Evolutionary conservation across 108 stramenopile species (phyloP).

Genomic region (Nannochloropsis oceanica): DNA sequence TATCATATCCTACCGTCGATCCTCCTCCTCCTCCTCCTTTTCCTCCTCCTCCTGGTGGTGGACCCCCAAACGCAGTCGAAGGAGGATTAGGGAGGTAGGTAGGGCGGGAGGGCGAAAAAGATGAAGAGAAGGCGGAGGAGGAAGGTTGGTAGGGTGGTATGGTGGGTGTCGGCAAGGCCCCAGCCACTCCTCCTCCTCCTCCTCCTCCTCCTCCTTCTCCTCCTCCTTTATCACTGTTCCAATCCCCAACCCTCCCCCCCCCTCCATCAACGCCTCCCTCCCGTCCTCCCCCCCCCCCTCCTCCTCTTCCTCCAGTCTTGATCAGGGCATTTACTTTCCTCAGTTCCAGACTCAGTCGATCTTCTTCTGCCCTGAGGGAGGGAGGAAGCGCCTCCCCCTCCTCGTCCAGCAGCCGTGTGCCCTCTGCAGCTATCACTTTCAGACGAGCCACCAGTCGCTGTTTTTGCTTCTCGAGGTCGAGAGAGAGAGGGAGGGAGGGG

Average conservation of each 20-base stretch:
- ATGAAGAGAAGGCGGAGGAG: neutral
- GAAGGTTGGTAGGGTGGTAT: neutral
- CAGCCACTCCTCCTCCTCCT: neutral
- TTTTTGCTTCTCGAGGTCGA: neutral
- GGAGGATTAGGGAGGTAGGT: neutral
- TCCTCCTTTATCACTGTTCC: too few relatives aligned
- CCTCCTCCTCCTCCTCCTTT: neutral
- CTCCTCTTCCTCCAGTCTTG: neutral
- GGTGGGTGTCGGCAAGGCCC: neutral
- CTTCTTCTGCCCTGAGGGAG: too few relatives aligned
- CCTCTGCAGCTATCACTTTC: neutral
- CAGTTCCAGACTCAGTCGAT: too few relatives aligned
- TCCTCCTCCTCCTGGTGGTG: too few relatives aligned
- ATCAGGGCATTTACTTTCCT: too few relatives aligned
- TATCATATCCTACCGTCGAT: neutral
- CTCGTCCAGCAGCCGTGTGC: neutral
- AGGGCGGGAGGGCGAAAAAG: neutral
- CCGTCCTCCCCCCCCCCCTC: neutral
- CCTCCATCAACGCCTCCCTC: neutral
- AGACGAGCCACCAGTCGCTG: neutral
- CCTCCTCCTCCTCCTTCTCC: neutral
- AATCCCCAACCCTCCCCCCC: too few relatives aligned
- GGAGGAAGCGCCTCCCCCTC: neutral
- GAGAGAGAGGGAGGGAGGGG: neutral
- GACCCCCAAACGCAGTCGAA: too few relatives aligned